Conservation (phyloP, 75 land plant genomes). For the Isoetes taiwanensis region DNA sequence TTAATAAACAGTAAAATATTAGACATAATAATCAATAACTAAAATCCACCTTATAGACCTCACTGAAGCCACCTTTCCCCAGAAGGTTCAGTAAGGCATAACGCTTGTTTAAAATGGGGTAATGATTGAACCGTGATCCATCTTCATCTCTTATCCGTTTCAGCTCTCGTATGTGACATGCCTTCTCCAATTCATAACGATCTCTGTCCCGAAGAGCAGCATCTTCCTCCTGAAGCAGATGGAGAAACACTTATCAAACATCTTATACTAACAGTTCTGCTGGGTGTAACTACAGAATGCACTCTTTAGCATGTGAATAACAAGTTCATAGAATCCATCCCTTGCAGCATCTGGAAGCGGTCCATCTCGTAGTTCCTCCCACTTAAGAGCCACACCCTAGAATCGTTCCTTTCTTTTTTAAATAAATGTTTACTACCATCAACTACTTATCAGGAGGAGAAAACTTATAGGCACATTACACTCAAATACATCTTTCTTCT, state of each 20-base stretch:
- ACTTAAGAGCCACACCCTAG: too few species aligned
- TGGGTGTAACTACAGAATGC: too few species aligned
- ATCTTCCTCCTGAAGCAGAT: slow-evolving; percentile 70
- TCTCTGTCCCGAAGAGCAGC: slow-evolving; percentile 54
- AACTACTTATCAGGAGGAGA: too few species aligned
- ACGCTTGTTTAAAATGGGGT: slow-evolving; percentile 74
- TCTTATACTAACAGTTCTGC: background rate
- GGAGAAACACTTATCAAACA: slow-evolving; percentile 2
- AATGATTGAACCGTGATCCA: slow-evolving; percentile 91
- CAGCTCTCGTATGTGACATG: slow-evolving; percentile 84
- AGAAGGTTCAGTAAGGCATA: slow-evolving; percentile 91
- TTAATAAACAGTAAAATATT: background rate
- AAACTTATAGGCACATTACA: too few species aligned
- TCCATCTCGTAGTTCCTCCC: too few species aligned
- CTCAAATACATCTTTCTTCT: too few species aligned
- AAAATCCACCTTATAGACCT: slow-evolving; percentile 76
- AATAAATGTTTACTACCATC: too few species aligned
- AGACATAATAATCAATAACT: background rate
- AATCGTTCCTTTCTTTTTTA: too few species aligned
- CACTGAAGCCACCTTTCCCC: slow-evolving; percentile 98
- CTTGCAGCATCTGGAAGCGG: too few species aligned
- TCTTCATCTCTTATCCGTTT: slow-evolving; percentile 92
- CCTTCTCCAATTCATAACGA: slow-evolving; percentile 78
- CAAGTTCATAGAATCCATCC: too few species aligned
- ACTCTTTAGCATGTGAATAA: too few species aligned